Conservation (phyloP, 1,139 yeast species). For the Suhomyces atakaporum region DNA sequence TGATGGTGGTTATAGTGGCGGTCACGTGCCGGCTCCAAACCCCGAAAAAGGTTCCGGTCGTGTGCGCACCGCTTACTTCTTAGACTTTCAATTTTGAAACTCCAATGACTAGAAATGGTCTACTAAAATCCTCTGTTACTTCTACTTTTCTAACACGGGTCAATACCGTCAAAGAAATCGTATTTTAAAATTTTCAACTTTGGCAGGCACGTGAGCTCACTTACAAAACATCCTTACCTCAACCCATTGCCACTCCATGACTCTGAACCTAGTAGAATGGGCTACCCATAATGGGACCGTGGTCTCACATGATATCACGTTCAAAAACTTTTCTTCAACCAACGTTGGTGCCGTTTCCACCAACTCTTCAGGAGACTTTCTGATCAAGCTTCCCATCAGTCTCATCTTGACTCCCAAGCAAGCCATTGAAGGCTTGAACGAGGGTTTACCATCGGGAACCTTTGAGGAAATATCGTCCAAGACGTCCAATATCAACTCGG, state of each 20-base stretch:
- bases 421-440: constrained; percentile 36
- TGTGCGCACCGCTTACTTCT: no score
- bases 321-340: constrained; percentile 22
- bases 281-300: constrained; percentile 49
- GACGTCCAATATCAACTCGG: constrained; percentile 37
- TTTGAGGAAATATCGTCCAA: constrained; percentile 22
- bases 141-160: no score
- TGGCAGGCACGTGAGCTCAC: no score
- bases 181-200: no score
- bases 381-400: constrained; percentile 37
- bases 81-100: no score
- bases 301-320: constrained; percentile 29
- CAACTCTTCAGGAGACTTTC: constrained; percentile 8
- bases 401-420: constrained; percentile 42
- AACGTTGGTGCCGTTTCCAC: constrained; percentile 45
- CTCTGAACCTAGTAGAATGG: constrained; percentile 53
- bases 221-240: not conserved
- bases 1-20: no score
- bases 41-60: no score
- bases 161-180: no score
- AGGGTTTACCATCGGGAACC: constrained; percentile 13
- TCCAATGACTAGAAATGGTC: no score
- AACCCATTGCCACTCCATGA: not conserved
- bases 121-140: no score
- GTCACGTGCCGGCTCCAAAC: no score